phyloP scores from a whole-genome alignment of 108 stramenopile genomes.

The Stephanodiscus minutulus region DNA sequence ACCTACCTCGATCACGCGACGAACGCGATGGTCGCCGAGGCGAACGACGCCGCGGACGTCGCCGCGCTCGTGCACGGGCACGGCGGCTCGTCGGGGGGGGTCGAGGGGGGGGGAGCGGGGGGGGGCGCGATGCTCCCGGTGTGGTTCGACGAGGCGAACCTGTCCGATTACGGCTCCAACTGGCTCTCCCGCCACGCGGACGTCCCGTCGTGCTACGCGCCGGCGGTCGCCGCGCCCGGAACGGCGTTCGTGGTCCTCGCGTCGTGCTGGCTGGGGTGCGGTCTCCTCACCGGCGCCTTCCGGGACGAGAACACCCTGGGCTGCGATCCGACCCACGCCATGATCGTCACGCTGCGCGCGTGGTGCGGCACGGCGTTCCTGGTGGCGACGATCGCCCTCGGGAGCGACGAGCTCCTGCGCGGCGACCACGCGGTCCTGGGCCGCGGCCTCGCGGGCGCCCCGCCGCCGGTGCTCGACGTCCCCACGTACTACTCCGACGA shows the following conservation, averaged over 20 bases:
- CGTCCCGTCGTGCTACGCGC: conserved; percentile 49
- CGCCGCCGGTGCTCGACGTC: no score
- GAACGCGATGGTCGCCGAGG: conserved; percentile 47
- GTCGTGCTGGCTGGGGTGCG: conserved; percentile 73
- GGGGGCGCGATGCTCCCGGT: conserved; percentile 41
- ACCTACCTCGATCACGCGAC: conserved; percentile 72
- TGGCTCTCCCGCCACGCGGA: conserved; percentile 26
- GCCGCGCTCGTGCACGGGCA: background rate
- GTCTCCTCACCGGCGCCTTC: conserved; percentile 66
- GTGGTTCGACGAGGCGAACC: conserved; percentile 57
- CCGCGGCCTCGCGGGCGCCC: no score
- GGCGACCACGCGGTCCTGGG: background rate
- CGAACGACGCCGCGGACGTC: conserved; percentile 8
- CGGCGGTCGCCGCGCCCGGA: conserved; percentile 59
- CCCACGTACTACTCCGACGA: no score
- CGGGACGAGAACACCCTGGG: conserved; percentile 62
- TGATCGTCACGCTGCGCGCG: conserved; percentile 63
- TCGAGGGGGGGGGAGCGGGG: no score
- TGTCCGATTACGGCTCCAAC: conserved; percentile 31
- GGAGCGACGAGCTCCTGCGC: conserved; percentile 29
- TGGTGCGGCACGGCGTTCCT: conserved; percentile 59
- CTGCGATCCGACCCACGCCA: conserved; percentile 51
- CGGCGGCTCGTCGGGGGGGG: no score
- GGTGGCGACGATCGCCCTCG: conserved; percentile 50
- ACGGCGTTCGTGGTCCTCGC: conserved; percentile 60